Conservation (phyloP, 192 early-diverging fungal genomes). For the Cladochytrium replicatum region DNA sequence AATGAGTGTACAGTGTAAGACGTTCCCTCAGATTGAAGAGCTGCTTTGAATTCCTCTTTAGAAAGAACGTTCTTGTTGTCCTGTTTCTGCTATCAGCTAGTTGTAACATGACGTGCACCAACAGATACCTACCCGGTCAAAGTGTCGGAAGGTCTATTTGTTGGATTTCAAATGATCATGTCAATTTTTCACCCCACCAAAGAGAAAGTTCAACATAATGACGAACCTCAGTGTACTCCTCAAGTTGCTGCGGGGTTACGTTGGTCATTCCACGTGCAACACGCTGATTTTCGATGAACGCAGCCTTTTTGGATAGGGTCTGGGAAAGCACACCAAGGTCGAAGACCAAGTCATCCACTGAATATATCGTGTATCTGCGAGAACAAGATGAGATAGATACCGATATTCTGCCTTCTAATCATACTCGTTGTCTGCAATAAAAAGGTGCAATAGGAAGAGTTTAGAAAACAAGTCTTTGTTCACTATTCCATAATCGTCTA, state of each 20-base stretch:
- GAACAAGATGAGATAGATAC: neutral
- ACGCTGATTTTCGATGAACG: slow-evolving; percentile 95
- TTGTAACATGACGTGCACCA: neutral
- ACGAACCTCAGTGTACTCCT: slow-evolving; percentile 55
- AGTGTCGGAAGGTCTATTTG: slow-evolving; percentile 68
- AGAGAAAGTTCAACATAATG: slow-evolving; percentile 1
- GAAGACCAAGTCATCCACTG: slow-evolving; percentile 81
- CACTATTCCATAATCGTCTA: too few species aligned
- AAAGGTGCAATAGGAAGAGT: neutral
- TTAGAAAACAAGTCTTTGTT: slow-evolving; percentile 3
- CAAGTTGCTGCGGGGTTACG: slow-evolving; percentile 82
- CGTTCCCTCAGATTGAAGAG: slow-evolving; percentile 46
- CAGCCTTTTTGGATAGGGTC: slow-evolving; percentile 39
- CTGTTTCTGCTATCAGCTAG: neutral
- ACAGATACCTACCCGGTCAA: slow-evolving; percentile 62
- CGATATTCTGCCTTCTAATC: neutral
- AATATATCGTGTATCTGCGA: slow-evolving; percentile 81
- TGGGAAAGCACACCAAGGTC: slow-evolving; percentile 72
- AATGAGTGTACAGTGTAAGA: slow-evolving; percentile 3
- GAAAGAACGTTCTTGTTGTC: slow-evolving; percentile 40
- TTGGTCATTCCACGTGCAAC: slow-evolving; percentile 87
- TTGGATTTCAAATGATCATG: neutral
- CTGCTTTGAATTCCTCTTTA: slow-evolving; percentile 73
- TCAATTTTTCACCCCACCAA: neutral
- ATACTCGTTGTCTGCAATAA: slow-evolving; percentile 16